phyloP scores from a whole-genome alignment of 2,329 filamentous ascomycete species.

The Fusarium goolgardi region DNA sequence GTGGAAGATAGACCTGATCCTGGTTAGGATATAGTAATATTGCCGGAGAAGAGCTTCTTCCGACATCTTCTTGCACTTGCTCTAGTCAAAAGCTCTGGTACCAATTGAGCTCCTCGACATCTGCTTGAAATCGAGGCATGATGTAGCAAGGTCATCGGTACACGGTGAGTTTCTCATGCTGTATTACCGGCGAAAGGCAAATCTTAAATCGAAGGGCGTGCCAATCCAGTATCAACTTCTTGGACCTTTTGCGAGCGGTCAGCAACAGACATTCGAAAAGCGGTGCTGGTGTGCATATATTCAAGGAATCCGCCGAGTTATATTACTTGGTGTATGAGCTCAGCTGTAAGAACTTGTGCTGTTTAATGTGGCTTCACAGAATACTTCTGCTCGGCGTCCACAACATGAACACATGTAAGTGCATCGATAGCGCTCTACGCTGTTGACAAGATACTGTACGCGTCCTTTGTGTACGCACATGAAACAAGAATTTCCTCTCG shows the following conservation, averaged over 20 bases:
- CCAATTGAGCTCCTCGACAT: background rate
- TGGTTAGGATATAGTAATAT: background rate
- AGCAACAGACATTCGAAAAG: background rate
- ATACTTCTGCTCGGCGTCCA: slow-evolving; percentile 24
- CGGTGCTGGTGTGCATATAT: background rate
- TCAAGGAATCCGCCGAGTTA: background rate
- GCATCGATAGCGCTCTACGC: slow-evolving; percentile 4
- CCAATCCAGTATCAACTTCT: background rate
- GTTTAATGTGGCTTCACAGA: slow-evolving; percentile 13
- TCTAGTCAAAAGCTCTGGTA: background rate
- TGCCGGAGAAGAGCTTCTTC: background rate
- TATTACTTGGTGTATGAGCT: no score
- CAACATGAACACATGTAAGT: slow-evolving; percentile 24
- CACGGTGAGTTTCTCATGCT: background rate
- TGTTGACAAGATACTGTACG: background rate
- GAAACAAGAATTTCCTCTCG: background rate
- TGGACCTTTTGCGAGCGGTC: background rate
- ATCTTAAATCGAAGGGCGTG: background rate
- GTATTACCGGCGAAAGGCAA: background rate
- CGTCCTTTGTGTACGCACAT: background rate
- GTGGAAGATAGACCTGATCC: background rate
- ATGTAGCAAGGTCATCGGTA: background rate
- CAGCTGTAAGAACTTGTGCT: background rate
- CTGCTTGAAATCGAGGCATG: background rate
- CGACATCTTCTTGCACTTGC: background rate